Conservation (phyloP, 2,329 filamentous ascomycete species). For the Nothomitra cinnamomea region DNA sequence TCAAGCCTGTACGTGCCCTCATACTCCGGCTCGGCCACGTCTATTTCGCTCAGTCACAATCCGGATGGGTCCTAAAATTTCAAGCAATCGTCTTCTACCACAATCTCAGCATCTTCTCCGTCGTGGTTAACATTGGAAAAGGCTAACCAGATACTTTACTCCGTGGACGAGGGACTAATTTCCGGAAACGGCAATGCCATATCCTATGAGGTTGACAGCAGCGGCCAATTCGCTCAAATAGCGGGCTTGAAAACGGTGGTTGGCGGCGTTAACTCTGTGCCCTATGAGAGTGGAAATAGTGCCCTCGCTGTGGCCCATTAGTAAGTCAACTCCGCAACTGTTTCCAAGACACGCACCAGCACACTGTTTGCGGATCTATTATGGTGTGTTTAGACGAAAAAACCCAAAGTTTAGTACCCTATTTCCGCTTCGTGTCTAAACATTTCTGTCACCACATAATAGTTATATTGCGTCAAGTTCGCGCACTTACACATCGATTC, state of each 20-base stretch:
- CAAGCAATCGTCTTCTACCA: constrained; percentile 25
- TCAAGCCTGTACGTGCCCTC: constrained; percentile 22
- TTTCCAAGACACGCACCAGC: background rate
- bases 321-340: constrained; percentile 3
- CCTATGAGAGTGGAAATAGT: constrained; percentile 22
- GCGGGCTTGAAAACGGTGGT: constrained; percentile 15
- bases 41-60: constrained; percentile 16
- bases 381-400: no score
- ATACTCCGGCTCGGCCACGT: constrained; percentile 21
- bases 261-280: constrained; percentile 24
- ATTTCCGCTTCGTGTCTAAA: no score
- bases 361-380: no score
- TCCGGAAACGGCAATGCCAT: constrained; percentile 31
- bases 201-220: constrained; percentile 18
- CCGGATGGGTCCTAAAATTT: constrained; percentile 21
- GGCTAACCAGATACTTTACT: constrained; percentile 35
- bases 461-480: background rate
- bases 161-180: constrained; percentile 39
- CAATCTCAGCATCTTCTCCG: constrained; percentile 35
- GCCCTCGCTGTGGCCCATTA: constrained; percentile 27
- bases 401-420: no score
- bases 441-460: no score
- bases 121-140: constrained; percentile 44
- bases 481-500: background rate
- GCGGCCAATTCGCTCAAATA: background rate